phyloP scores from a whole-genome alignment of 1,139 yeast genomes.

The Taphrina confusa region DNA sequence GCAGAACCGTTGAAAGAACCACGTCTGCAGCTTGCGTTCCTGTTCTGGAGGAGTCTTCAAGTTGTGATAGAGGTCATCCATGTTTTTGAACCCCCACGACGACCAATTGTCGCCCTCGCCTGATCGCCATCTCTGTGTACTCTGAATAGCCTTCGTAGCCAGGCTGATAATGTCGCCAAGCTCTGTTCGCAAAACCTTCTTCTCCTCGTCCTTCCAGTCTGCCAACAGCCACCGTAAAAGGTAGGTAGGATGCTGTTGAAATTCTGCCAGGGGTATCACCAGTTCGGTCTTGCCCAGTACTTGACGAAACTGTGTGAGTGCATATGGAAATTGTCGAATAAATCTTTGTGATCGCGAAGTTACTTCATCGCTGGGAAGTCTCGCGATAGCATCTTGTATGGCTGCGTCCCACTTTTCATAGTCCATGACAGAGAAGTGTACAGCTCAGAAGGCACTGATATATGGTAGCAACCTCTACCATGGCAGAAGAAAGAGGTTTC shows the following conservation, averaged over 20 bases:
- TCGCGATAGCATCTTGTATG: constrained; percentile 10
- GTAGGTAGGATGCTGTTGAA: constrained; percentile 29
- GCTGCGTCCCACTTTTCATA: constrained; percentile 27
- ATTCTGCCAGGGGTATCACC: constrained; percentile 21
- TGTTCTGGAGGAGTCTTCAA: constrained; percentile 13
- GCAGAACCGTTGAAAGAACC: constrained; percentile 24
- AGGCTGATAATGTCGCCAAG: constrained; percentile 12
- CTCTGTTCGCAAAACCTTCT: not conserved
- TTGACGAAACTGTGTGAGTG: constrained; percentile 15
- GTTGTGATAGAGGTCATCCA: constrained; percentile 27
- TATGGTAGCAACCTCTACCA: too few relatives aligned
- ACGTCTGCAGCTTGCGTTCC: constrained; percentile 4
- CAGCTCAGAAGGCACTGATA: not conserved
- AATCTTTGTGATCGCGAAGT: constrained; percentile 19
- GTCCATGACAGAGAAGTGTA: constrained; percentile 1
- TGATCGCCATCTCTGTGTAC: constrained; percentile 23
- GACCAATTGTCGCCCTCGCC: constrained; percentile 29
- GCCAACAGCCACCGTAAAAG: constrained; percentile 25
- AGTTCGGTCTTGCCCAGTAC: not conserved
- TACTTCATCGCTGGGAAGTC: not conserved
- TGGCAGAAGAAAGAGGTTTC: too few relatives aligned
- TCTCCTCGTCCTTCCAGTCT: constrained; percentile 26
- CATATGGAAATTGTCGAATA: constrained; percentile 6
- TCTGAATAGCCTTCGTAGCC: constrained; percentile 1
- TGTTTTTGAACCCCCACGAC: constrained; percentile 23